Percentiles rank a stretch among this genome's conserved stretches.
Conservation (phyloP, 1,284 basidiomycete species). For the Tilletia walkeri region DNA sequence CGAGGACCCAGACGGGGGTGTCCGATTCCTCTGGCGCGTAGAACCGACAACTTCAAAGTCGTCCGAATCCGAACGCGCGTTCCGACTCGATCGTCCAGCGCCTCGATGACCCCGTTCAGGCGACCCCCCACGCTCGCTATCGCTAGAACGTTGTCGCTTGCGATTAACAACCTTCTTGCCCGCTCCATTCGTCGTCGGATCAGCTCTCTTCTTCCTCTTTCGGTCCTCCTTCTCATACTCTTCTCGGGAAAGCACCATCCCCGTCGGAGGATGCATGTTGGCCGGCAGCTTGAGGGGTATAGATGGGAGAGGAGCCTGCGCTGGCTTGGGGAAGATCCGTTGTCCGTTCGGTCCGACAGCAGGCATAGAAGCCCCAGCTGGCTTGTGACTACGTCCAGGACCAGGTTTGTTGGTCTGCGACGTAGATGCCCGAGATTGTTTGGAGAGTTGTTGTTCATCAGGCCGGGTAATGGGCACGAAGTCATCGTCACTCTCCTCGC, state of each 20-base stretch:
- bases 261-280: slow-evolving; percentile 11
- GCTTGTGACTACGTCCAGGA: not conserved
- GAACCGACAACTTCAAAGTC: not conserved
- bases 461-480: not conserved
- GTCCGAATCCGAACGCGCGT: not conserved
- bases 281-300: slow-evolving; percentile 7
- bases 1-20: not conserved
- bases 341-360: not conserved
- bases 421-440: not conserved
- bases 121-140: not conserved
- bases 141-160: not conserved
- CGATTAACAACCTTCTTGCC: not conserved
- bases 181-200: not conserved
- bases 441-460: not conserved
- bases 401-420: not conserved
- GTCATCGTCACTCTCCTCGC: slow-evolving; percentile 3
- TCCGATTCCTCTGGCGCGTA: not conserved
- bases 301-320: not conserved
- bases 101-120: not conserved
- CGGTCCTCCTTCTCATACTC: slow-evolving; percentile 10
- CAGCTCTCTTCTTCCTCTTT: not conserved
- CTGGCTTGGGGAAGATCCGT: not conserved
- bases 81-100: not conserved
- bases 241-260: not conserved
- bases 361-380: not conserved